Percentiles rank a stretch among this genome's conserved stretches.
phyloP scores from a whole-genome alignment of 768 basidiomycete genomes.

The Xerocomellus amylosporus region DNA sequence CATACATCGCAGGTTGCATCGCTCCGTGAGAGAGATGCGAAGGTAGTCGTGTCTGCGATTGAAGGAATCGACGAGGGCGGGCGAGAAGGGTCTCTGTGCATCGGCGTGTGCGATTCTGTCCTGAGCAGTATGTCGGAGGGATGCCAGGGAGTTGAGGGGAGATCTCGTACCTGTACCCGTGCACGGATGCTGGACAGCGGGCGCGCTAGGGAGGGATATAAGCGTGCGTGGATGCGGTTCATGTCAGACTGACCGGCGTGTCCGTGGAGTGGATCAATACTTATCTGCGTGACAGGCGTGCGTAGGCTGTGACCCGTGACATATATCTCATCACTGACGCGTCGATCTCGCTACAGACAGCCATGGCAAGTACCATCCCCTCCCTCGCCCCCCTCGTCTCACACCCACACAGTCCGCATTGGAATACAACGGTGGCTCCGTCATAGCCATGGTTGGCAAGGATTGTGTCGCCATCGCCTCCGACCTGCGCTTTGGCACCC shows the following conservation, averaged over 20 bases:
- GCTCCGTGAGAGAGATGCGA: slow-evolving; percentile 83
- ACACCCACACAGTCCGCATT: slow-evolving; percentile 67
- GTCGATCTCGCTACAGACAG: slow-evolving; percentile 13
- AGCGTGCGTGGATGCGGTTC: slow-evolving; percentile 7
- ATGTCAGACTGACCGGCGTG: slow-evolving; percentile 1
- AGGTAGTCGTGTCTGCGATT: slow-evolving; percentile 76
- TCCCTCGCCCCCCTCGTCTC: neutral
- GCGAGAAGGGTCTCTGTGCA: slow-evolving; percentile 43
- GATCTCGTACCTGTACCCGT: slow-evolving; percentile 19
- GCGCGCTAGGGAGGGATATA: slow-evolving; percentile 7
- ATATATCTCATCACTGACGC: slow-evolving; percentile 18
- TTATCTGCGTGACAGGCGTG: neutral
- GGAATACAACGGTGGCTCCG: slow-evolving; percentile 96
- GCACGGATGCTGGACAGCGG: slow-evolving; percentile 14
- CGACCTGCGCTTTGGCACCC: slow-evolving; percentile 87
- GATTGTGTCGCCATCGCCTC: slow-evolving; percentile 98
- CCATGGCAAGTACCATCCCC: slow-evolving; percentile 21
- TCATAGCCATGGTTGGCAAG: slow-evolving; percentile 98
- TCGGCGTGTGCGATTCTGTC: slow-evolving; percentile 58
- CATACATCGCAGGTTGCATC: slow-evolving; percentile 83
- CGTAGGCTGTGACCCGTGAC: slow-evolving; percentile 14
- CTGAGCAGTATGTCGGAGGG: slow-evolving; percentile 31
- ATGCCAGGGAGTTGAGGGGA: neutral
- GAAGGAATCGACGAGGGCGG: slow-evolving; percentile 63
- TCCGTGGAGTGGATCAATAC: too few species aligned